phyloP scores from a whole-genome alignment of 176 grass and related monocot genomes.

The Phoenix dactylifera region DNA sequence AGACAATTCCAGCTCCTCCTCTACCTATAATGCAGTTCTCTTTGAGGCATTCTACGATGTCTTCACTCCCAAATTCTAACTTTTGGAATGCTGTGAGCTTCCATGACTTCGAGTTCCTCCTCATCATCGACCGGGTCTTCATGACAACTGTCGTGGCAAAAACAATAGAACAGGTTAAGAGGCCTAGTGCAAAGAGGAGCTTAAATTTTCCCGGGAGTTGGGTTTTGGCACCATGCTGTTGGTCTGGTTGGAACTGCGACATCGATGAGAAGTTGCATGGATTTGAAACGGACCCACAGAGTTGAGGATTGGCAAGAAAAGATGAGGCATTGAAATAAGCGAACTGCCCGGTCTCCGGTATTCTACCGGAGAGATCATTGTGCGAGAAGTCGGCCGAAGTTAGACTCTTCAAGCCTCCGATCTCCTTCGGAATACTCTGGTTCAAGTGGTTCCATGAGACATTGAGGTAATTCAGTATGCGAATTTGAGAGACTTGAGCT shows the following conservation, averaged over 20 bases:
- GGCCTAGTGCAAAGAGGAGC: constrained; percentile 48
- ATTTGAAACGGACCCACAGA: constrained; percentile 32
- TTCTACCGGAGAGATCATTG: constrained; percentile 48
- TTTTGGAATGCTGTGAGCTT: constrained; percentile 72
- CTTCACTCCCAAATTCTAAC: constrained; percentile 51
- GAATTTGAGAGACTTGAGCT: constrained; percentile 30
- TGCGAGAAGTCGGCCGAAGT: constrained; percentile 65
- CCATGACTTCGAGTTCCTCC: constrained; percentile 18
- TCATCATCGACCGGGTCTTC: constrained; percentile 52
- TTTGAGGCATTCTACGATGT: constrained; percentile 60
- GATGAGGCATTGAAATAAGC: constrained; percentile 55
- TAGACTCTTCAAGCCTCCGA: constrained; percentile 61
- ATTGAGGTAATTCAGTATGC: constrained; percentile 68
- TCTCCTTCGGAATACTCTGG: constrained; percentile 43
- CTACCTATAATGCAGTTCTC: constrained; percentile 62
- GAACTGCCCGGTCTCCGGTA: constrained; percentile 65
- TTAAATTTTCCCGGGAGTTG: constrained; percentile 25
- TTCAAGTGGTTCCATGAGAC: constrained; percentile 61
- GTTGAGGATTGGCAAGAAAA: constrained; percentile 50
- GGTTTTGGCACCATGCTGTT: background rate
- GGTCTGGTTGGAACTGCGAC: constrained; percentile 14
- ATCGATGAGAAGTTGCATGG: constrained; percentile 34
- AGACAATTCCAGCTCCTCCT: constrained; percentile 65
- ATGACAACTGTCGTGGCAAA: constrained; percentile 46
- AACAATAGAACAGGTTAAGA: constrained; percentile 50